Evolutionary conservation across 345 rosid species (phyloP), one percentile per base, ranked within the genome.

Genomic region (Salix suchowensis): DNA sequence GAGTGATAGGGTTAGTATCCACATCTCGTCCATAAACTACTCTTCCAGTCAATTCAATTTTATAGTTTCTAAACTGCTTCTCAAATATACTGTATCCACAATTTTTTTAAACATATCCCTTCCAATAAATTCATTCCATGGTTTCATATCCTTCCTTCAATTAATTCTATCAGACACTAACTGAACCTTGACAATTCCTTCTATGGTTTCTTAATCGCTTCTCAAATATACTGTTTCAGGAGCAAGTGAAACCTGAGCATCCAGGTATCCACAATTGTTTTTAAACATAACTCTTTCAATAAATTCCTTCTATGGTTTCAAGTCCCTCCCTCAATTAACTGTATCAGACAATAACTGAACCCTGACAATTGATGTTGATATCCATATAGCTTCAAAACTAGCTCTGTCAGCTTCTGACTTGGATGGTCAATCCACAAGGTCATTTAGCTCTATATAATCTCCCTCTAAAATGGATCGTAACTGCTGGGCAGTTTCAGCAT

Each of bases 371-470:
- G 52, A 70, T 69, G 66, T 68, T 74, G 46, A 69, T 37, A 61
- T n/a, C 71, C 68, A 60, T 16, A 66, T 78, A 12, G 37, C 55
- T 64, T 72, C 76, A 24, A n/a, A 77, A 36, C 16, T 39, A 71
- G 48, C 14, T 62, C 55, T 52, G 61, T 50, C 69, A 69, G 26
- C 68, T 55, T 70, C 64, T 23, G 65, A 10, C 65, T 54, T 12
- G 50, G 65, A 65, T 39, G 72, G 72, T 82, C 81, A 71, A 65
- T 42, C 42, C 71, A 73, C 23, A 58, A 87, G 84, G 83, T 89
- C 90, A 32, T 87, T 79, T 73, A 88, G 40, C 79, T 85, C 91
- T 46, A 87, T 61, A 36, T 79, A 87, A 80, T 88, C 87, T 58
- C 73, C 88, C 34, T 73, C 83, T 23, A 79, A 23, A 72, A 84